Evolutionary conservation across 306 rosid species (phyloP).

Genomic region (Parietaria judaica): DNA sequence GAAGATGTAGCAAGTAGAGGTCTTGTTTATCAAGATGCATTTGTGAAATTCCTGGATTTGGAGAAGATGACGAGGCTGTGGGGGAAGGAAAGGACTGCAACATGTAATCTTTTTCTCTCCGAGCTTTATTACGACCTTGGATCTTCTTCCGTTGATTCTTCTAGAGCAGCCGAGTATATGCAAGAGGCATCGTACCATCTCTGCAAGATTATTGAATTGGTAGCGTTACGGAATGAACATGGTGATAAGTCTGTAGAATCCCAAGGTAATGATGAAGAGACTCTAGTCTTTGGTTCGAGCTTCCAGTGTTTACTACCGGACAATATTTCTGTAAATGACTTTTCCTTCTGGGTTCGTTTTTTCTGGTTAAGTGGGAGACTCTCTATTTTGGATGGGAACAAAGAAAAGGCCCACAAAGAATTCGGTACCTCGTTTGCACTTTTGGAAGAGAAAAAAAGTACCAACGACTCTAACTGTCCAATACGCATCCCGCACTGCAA

Average conservation of each 20-base stretch:
- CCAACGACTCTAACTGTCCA: conserved; percentile 31
- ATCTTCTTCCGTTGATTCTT: conserved; percentile 47
- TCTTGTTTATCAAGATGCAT: conserved; percentile 50
- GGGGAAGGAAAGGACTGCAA: conserved; percentile 83
- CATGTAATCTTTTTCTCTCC: conserved; percentile 75
- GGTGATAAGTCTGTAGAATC: conserved; percentile 23
- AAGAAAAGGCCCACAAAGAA: conserved; percentile 72
- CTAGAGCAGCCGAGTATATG: conserved; percentile 56
- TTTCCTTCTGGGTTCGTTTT: conserved; percentile 71
- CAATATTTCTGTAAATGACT: conserved; percentile 34
- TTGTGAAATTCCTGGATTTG: conserved; percentile 74
- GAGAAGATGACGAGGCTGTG: conserved; percentile 86
- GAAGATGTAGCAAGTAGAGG: conserved; percentile 62
- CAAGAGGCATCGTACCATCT: conserved; percentile 82
- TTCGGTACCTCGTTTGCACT: conserved; percentile 58
- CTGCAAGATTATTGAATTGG: conserved; percentile 84
- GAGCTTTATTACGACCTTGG: conserved; percentile 81
- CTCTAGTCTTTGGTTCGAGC: conserved; percentile 24
- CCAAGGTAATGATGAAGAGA: conserved; percentile 28
- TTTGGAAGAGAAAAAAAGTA: conserved; percentile 39
- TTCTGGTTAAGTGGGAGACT: conserved; percentile 94
- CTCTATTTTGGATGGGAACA: conserved; percentile 68
- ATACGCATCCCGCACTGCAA: conserved; percentile 62
- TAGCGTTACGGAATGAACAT: conserved; percentile 44
- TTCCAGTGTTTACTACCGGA: conserved; percentile 26